Evolutionary conservation across 2,329 filamentous ascomycete genomes (phyloP).

Genomic region (Epichloe hybrida): DNA sequence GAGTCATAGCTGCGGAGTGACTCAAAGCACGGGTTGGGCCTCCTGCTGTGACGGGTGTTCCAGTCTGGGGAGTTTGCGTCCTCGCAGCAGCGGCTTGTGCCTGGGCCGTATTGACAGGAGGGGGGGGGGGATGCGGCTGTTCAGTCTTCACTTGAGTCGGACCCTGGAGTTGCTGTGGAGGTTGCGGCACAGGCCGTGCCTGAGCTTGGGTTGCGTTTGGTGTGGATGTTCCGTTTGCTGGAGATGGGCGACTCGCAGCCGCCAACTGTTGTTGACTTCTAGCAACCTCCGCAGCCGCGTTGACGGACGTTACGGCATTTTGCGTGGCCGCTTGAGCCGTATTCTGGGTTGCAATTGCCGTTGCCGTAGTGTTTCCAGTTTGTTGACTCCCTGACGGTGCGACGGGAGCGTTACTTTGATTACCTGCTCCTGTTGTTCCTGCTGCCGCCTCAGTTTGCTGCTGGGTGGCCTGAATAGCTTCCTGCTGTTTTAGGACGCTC

Average conservation of each 20-base stretch:
- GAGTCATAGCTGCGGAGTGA: constrained; percentile 35
- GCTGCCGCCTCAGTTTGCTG: constrained; percentile 7
- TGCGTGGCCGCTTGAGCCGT: constrained; percentile 18
- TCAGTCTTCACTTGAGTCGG: constrained; percentile 17
- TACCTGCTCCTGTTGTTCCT: constrained; percentile 3
- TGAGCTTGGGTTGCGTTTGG: constrained; percentile 13
- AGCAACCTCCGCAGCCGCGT: constrained; percentile 30
- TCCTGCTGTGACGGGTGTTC: constrained; percentile 24
- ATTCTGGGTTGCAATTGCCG: constrained; percentile 12
- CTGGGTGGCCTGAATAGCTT: constrained; percentile 15
- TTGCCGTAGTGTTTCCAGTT: constrained; percentile 10
- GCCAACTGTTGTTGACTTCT: constrained; percentile 28
- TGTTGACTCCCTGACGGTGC: constrained; percentile 14
- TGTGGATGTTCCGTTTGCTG: constrained; percentile 15
- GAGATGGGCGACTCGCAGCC: constrained; percentile 15
- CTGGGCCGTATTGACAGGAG: constrained; percentile 36
- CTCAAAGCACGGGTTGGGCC: constrained; percentile 29
- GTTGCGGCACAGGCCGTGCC: constrained; percentile 16
- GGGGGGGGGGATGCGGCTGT: constrained; percentile 22
- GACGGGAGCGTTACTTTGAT: constrained; percentile 12
- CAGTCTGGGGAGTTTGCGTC: constrained; percentile 35
- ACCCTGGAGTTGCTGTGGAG: constrained; percentile 13
- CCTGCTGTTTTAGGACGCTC: constrained; percentile 32
- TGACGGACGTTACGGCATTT: constrained; percentile 24
- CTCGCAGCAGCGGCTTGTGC: constrained; percentile 27